These are phyloP conservation scores for Nicotiana paniculata DNA, from an alignment of 257 asterid species.

Conservation along the genomic window DNA sequence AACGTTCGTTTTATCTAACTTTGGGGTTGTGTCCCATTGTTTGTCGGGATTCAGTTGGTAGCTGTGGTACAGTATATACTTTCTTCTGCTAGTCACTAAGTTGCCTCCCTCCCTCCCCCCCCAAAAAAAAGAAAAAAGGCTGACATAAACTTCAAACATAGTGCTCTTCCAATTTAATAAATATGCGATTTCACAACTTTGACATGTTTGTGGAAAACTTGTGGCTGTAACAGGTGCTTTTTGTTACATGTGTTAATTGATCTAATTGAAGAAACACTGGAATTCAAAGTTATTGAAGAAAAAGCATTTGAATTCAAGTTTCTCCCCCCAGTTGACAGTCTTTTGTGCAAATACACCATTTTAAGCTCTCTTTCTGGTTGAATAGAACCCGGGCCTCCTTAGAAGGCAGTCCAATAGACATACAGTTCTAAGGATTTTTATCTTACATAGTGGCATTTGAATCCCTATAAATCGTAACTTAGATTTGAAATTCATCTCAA, in stretches of 20 bases:
- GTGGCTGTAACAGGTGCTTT: background rate
- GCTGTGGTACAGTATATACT: background rate
- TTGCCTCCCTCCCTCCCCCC: background rate
- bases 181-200: background rate
- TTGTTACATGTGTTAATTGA: background rate
- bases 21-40: background rate
- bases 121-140: background rate
- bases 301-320: background rate
- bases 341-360: background rate
- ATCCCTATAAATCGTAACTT: background rate
- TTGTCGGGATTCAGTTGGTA: background rate
- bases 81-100: background rate
- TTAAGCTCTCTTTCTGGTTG: background rate
- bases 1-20: background rate
- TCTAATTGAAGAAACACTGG: background rate
- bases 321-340: background rate
- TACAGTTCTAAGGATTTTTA: background rate
- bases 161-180: background rate
- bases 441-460: background rate
- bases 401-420: background rate
- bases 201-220: background rate
- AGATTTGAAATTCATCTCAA: background rate
- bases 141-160: background rate
- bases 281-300: background rate
- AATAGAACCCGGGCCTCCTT: background rate